A percentile compares a stretch with the other conserved stretches of the same genome.
Conservation (phyloP, 768 basidiomycete species). For the Pisolithus tinctorius region DNA sequence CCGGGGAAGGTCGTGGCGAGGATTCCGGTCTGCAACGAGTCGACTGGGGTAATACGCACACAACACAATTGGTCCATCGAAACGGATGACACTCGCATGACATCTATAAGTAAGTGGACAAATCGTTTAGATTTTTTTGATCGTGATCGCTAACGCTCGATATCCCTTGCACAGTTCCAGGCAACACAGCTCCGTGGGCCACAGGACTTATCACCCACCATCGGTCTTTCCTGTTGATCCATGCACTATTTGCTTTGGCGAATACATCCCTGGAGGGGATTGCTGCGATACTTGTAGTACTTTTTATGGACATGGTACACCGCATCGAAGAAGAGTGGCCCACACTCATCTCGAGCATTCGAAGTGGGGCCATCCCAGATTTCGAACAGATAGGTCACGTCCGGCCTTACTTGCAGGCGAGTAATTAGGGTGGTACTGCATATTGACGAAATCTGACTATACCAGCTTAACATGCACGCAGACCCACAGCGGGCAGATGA, state of each 20-base stretch:
- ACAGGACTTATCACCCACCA: slow-evolving; percentile 7
- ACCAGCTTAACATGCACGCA: slow-evolving; percentile 3
- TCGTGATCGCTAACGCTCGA: slow-evolving; percentile 7
- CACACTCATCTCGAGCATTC: slow-evolving; percentile 4
- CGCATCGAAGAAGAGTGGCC: slow-evolving; percentile 8
- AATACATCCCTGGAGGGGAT: slow-evolving; percentile 5
- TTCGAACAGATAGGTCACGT: slow-evolving; percentile 8
- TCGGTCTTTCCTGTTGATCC: slow-evolving; percentile 10
- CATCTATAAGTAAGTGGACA: background rate
- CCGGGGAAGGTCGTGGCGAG: slow-evolving; percentile 1
- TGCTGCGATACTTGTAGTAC: background rate
- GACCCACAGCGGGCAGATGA: slow-evolving; percentile 3
- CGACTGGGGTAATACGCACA: slow-evolving; percentile 1
- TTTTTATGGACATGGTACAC: slow-evolving; percentile 9
- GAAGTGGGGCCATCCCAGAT: slow-evolving; percentile 8
- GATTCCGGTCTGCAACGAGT: slow-evolving; percentile 5
- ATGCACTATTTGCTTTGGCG: slow-evolving; percentile 12
- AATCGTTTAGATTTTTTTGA: background rate
- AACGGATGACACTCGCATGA: no score
- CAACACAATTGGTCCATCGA: no score
- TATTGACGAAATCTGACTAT: background rate
- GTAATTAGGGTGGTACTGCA: no score
- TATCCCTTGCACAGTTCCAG: no score
- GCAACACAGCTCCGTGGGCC: slow-evolving; percentile 7
- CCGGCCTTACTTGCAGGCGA: slow-evolving; percentile 6